phyloP scores from a whole-genome alignment of 495 filamentous ascomycete species.

The Daldinia caldariorum region DNA sequence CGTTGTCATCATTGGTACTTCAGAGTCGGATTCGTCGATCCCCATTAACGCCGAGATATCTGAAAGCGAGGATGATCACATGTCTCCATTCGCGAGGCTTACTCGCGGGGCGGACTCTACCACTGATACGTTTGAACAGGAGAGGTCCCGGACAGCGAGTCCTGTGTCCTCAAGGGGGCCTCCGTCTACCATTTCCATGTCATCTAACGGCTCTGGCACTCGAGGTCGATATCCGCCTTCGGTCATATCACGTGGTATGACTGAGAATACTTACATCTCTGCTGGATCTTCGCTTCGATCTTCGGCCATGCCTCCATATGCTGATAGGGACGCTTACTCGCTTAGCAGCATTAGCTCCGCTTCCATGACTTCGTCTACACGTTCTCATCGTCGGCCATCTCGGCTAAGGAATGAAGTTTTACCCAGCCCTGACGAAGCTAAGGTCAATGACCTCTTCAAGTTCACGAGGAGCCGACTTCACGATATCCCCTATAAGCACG shows the following conservation, averaged over 20 bases:
- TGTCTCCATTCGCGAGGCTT: slow-evolving; percentile 74
- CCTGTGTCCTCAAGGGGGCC: slow-evolving; percentile 71
- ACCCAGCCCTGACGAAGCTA: slow-evolving; percentile 66
- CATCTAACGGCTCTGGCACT: slow-evolving; percentile 59
- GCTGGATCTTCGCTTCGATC: slow-evolving; percentile 65
- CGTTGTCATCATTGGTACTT: slow-evolving; percentile 50
- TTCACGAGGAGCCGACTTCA: slow-evolving; percentile 74
- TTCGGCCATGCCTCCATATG: slow-evolving; percentile 49
- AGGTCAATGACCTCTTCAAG: slow-evolving; percentile 73
- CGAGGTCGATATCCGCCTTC: slow-evolving; percentile 57
- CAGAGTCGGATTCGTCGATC: slow-evolving; percentile 60
- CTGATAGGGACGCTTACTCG: slow-evolving; percentile 67
- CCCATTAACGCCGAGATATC: slow-evolving; percentile 66
- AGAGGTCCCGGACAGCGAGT: slow-evolving; percentile 68
- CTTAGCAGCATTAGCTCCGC: slow-evolving; percentile 64
- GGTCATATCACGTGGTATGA: slow-evolving; percentile 59
- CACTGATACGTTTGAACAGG: slow-evolving; percentile 61
- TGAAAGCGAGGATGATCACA: slow-evolving; percentile 71
- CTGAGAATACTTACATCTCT: slow-evolving; percentile 71
- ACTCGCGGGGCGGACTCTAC: slow-evolving; percentile 67
- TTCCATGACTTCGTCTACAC: slow-evolving; percentile 71
- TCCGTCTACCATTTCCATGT: slow-evolving; percentile 68
- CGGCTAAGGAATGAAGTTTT: slow-evolving; percentile 85
- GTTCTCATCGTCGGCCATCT: slow-evolving; percentile 70
- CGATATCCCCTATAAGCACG: slow-evolving; percentile 80